phyloP scores from a whole-genome alignment of 2,329 filamentous ascomycete genomes.

The Ophiostoma triangulosporum region DNA sequence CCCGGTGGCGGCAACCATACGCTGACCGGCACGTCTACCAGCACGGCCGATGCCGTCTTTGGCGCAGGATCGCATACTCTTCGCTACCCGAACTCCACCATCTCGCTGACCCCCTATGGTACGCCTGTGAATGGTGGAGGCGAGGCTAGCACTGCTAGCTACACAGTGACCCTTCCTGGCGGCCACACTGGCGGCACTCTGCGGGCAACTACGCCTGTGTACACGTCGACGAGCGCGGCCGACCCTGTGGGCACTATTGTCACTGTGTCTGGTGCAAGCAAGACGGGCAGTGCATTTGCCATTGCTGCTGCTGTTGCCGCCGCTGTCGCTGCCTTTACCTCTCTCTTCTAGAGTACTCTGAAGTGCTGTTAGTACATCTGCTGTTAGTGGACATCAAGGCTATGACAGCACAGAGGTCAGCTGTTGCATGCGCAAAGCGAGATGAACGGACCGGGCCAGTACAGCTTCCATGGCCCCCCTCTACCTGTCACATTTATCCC shows the following conservation, averaged over 20 bases:
- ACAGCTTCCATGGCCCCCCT: not conserved
- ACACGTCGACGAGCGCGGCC: conserved; percentile 18
- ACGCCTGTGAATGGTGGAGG: not conserved
- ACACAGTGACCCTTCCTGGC: conserved; percentile 6
- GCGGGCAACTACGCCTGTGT: not conserved
- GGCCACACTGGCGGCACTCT: not conserved
- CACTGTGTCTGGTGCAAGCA: conserved; percentile 17
- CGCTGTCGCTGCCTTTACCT: conserved; percentile 19
- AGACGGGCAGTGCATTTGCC: conserved; percentile 16
- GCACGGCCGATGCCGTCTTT: conserved; percentile 3
- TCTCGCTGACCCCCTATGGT: not conserved
- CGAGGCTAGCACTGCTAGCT: conserved; percentile 9
- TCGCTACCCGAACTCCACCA: conserved; percentile 9
- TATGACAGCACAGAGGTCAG: no score
- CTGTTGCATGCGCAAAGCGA: no score
- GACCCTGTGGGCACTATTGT: conserved; percentile 15
- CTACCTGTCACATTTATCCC: not conserved
- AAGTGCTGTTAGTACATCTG: not conserved
- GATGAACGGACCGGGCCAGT: not conserved
- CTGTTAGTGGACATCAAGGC: no score
- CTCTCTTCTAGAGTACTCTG: not conserved
- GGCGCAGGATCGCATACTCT: not conserved
- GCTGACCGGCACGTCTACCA: conserved; percentile 3
- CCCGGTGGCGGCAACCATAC: not conserved
- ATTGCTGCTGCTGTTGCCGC: conserved; percentile 22